Evolutionary conservation across 208 protist genomes (phyloP).

Genomic region (Naegleria gruberi): DNA sequence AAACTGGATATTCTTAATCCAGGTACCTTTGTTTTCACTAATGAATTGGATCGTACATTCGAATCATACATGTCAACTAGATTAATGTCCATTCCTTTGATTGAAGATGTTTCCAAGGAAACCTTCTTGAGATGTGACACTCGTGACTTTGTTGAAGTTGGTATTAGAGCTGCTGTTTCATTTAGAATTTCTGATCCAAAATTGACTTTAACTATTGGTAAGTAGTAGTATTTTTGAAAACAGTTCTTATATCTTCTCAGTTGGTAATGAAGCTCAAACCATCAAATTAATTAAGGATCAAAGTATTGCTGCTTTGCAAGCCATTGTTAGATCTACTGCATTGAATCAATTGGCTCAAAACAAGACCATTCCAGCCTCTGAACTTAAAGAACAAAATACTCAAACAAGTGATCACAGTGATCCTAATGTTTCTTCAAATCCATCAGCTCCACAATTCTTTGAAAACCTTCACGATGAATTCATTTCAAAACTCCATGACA

Average conservation of each 20-base stretch:
- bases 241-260: too few species aligned
- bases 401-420: background rate
- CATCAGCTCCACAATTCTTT: constrained; percentile 27
- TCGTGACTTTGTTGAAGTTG: constrained; percentile 27
- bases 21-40: background rate
- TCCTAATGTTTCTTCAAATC: background rate
- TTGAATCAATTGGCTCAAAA: constrained; percentile 22
- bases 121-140: constrained; percentile 24
- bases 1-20: background rate
- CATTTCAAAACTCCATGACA: constrained; percentile 23
- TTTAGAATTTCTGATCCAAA: constrained; percentile 20
- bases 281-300: constrained; percentile 15
- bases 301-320: constrained; percentile 17
- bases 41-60: background rate
- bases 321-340: constrained; percentile 19
- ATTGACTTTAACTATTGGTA: constrained; percentile 5
- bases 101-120: background rate
- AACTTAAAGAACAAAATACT: background rate
- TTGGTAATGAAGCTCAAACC: too few species aligned
- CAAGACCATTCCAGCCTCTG: background rate
- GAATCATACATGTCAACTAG: constrained; percentile 3
- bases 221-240: background rate
- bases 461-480: constrained; percentile 30
- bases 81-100: constrained; percentile 10
- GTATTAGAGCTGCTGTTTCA: constrained; percentile 25